These are phyloP conservation scores for Boehmeria nivea DNA, from an alignment of 306 rosid genomes.

Conservation along the genomic window DNA sequence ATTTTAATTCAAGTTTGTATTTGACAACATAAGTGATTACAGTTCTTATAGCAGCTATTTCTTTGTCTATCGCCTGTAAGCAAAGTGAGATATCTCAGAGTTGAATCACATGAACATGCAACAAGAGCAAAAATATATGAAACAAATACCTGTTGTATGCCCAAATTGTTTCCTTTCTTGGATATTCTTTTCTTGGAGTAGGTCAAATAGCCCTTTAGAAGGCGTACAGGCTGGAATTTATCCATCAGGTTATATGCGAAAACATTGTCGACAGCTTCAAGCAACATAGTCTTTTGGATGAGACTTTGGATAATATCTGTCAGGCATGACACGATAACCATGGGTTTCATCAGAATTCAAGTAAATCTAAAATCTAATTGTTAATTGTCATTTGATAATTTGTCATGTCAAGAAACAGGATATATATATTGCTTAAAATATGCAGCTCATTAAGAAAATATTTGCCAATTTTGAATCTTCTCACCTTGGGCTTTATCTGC, in stretches of 20 bases:
- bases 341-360: neutral
- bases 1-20: constrained; percentile 2
- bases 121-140: neutral
- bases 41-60: neutral
- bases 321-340: neutral
- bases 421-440: neutral
- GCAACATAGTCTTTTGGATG: constrained; percentile 25
- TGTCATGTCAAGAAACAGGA: neutral
- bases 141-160: neutral
- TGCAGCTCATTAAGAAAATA: neutral
- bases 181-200: neutral
- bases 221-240: constrained; percentile 33
- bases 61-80: constrained; percentile 8
- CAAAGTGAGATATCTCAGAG: neutral
- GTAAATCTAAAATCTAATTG: neutral
- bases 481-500: constrained; percentile 29
- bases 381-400: neutral
- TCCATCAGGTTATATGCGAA: constrained; percentile 39
- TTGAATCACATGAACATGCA: neutral
- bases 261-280: constrained; percentile 45
- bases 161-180: neutral
- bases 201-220: constrained; percentile 6
- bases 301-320: constrained; percentile 43
- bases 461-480: neutral
- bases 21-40: neutral